Base-by-base conservation (phyloP, 805 yeast genomes). In the Cyberlindnera sargentensis region DNA sequence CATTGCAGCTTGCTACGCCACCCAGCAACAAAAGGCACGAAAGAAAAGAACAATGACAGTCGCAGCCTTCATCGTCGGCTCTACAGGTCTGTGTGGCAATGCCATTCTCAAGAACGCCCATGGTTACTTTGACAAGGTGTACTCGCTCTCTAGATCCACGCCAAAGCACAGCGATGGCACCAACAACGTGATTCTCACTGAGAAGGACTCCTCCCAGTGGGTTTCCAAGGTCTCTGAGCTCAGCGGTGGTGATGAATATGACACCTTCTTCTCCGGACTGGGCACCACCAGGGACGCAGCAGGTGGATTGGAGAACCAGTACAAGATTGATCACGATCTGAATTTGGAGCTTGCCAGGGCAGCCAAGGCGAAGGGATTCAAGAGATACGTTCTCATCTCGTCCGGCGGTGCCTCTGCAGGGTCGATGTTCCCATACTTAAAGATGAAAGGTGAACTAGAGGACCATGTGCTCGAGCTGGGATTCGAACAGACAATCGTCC, bases 11-110 rank as follows among this genome's bases (percentile, higher is more conserved):
- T 15, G 20, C 20, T 15, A 15, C 20, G 20, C 20, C 30, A 28
- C 30, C 6, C 30, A 28, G 8, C 6, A 6, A 28, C 30, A 28
- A 6, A 6, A 28, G 8, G 9, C 30, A 28, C 30, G 9, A 6
- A 6, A 10, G 25, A 26, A 24, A 35, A 35, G 4, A 35, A 35
- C 15, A 11, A 11, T 29, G 8, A 11, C 23, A 31, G 47, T 47
- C 49, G 39, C 53, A 9, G 47, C 48, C 10, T 63, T 74, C 36
- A 55, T 72, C 11, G 61, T 85, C 36, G 96, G 96, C 2, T 73
- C 89, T 28, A 87, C 95, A 1, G 96, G 96, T 3, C 64, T 86
- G 23, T 81, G 83, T 44, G 96, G 95, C 7, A 52, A 68, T 25
- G 70, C 66, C 25, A 71, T 85, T 46, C 57, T 85, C 42, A 71